These are phyloP conservation scores for Botrytis byssoidea DNA, from an alignment of 2,329 filamentous ascomycete genomes.

Conservation along the genomic window DNA sequence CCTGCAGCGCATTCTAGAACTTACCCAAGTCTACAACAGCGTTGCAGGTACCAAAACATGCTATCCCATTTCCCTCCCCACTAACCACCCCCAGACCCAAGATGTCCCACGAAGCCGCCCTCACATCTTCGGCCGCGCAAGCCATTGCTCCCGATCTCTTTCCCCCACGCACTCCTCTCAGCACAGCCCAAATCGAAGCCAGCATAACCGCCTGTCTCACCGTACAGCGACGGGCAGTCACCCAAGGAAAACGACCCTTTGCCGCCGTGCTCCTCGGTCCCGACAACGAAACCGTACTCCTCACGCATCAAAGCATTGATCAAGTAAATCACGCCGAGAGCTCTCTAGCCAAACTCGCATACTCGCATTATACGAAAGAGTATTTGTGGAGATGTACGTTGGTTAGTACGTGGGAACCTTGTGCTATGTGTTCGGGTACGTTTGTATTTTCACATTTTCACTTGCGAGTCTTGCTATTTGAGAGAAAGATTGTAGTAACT, in stretches of 20 bases:
- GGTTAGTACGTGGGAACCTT: conserved; percentile 55
- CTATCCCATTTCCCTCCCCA: conserved; percentile 2
- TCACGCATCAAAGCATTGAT: conserved; percentile 50
- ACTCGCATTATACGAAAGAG: conserved; percentile 48
- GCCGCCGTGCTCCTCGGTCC: conserved; percentile 49
- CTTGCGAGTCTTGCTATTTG: not conserved
- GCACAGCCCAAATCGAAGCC: conserved; percentile 42
- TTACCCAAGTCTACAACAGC: not conserved
- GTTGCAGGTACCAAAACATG: conserved; percentile 25
- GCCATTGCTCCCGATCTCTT: conserved; percentile 38
- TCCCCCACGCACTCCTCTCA: conserved; percentile 41
- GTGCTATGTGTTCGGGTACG: conserved; percentile 49
- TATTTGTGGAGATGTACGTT: conserved; percentile 51
- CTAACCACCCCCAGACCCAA: not conserved
- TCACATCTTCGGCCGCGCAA: conserved; percentile 31
- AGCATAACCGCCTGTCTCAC: conserved; percentile 43
- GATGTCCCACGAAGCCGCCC: conserved; percentile 35
- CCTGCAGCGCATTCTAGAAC: not conserved
- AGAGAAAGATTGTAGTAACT: not conserved
- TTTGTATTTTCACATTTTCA: conserved; percentile 27
- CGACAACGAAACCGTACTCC: conserved; percentile 49
- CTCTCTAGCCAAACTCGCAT: conserved; percentile 49
- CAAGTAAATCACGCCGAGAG: conserved; percentile 54
- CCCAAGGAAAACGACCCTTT: conserved; percentile 50
- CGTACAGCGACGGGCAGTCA: conserved; percentile 46